Evolutionary conservation across 75 land plant genomes (phyloP).

Genomic region (Azolla pinnata): DNA sequence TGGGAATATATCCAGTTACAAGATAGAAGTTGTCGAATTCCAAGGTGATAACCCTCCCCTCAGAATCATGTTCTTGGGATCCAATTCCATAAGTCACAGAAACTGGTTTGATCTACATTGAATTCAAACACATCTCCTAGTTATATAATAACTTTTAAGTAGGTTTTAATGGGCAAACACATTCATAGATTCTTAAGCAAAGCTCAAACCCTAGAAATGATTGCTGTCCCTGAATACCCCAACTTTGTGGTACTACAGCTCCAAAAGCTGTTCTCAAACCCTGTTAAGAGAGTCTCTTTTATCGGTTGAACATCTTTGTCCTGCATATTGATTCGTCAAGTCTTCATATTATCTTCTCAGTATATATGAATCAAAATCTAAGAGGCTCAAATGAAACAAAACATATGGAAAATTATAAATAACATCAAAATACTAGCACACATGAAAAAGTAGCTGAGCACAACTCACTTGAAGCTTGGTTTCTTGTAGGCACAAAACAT

Average conservation of each 20-base stretch:
- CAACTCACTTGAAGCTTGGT: conserved; percentile 79
- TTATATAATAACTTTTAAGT: neutral
- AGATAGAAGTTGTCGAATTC: conserved; percentile 71
- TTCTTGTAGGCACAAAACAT: conserved; percentile 85
- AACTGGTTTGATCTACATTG: conserved; percentile 71
- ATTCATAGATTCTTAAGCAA: too few species aligned
- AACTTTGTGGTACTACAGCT: conserved; percentile 85
- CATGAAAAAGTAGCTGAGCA: too few species aligned
- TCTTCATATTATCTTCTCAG: too few species aligned
- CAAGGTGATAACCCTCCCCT: conserved; percentile 77
- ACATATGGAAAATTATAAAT: too few species aligned
- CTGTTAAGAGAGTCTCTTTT: conserved; percentile 40
- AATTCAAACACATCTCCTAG: too few species aligned
- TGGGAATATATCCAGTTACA: conserved; percentile 68
- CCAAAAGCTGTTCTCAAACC: conserved; percentile 69
- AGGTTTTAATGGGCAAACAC: neutral
- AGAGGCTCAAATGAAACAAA: too few species aligned
- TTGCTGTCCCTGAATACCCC: conserved; percentile 90
- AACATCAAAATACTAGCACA: too few species aligned
- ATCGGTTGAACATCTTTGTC: conserved; percentile 69
- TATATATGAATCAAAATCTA: too few species aligned
- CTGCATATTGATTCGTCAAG: too few species aligned
- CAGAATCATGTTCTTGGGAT: conserved; percentile 68
- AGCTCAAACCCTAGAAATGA: conserved; percentile 91
- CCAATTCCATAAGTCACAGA: conserved; percentile 85